phyloP scores from a whole-genome alignment of 1,139 yeast genomes.

The Candida gigantensis region DNA sequence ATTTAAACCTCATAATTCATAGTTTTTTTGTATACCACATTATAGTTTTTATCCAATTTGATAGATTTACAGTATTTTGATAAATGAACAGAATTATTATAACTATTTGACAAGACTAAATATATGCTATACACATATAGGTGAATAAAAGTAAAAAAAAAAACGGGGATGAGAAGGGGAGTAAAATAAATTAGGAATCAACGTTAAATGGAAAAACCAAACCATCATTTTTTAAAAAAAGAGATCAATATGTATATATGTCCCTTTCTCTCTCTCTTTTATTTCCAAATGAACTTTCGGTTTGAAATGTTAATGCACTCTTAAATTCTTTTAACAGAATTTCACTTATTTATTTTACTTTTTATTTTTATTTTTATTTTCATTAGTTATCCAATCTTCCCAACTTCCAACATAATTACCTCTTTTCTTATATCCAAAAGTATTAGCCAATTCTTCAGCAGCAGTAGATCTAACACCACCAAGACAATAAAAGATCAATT shows the following conservation, averaged over 20 bases:
- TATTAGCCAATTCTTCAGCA: constrained; percentile 87
- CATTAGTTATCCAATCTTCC: constrained; percentile 76
- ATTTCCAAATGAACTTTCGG: no score
- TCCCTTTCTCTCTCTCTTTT: no score
- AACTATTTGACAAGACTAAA: constrained; percentile 12
- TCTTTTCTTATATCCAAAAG: constrained; percentile 81
- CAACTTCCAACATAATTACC: constrained; percentile 83
- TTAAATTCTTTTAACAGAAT: neutral
- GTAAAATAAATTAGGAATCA: neutral
- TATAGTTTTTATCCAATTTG: neutral
- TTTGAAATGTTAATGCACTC: neutral
- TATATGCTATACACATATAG: neutral
- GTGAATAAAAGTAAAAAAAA: neutral
- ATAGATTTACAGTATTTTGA: neutral
- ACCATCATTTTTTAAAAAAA: no score
- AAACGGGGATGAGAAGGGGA: neutral
- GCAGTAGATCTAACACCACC: constrained; percentile 92
- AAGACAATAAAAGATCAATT: constrained; percentile 85
- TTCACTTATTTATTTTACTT: no score
- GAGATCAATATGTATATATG: no score
- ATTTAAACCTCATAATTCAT: constrained; percentile 28
- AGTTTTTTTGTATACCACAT: neutral
- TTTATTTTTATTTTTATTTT: constrained; percentile 22
- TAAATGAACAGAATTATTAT: constrained; percentile 4
- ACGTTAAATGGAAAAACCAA: no score